Conservation (phyloP, 1,139 yeast genomes). For the Tardiomyces blankii region DNA sequence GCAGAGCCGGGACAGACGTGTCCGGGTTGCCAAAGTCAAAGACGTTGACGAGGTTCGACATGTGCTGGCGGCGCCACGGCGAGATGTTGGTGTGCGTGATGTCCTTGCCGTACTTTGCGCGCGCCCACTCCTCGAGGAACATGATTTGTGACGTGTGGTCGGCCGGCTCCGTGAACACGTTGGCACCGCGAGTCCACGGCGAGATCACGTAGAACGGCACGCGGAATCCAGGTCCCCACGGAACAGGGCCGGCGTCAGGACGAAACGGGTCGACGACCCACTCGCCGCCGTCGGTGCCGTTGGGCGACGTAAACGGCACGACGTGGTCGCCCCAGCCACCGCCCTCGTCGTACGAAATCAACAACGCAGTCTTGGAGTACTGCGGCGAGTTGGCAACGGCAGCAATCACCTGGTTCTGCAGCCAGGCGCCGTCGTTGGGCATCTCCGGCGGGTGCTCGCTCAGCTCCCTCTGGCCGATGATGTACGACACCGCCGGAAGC, state of each 20-base stretch:
- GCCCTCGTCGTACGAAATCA: constrained; percentile 18
- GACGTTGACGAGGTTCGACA: constrained; percentile 15
- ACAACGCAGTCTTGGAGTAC: constrained; percentile 15
- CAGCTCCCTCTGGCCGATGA: constrained; percentile 16
- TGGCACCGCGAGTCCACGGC: constrained; percentile 19
- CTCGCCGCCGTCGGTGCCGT: constrained; percentile 15
- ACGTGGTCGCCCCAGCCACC: constrained; percentile 23
- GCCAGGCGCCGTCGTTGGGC: constrained; percentile 19
- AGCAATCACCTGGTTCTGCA: constrained; percentile 14
- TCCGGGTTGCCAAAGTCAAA: constrained; percentile 15
- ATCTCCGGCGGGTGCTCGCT: constrained; percentile 17
- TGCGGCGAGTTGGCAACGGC: constrained; percentile 14
- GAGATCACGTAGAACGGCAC: constrained; percentile 16
- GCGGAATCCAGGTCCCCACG: constrained; percentile 19
- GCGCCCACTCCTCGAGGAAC: constrained; percentile 15
- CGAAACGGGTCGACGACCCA: constrained; percentile 13
- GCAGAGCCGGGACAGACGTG: constrained; percentile 7
- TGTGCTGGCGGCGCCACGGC: constrained; percentile 17
- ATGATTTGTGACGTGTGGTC: constrained; percentile 19
- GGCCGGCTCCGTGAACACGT: constrained; percentile 17
- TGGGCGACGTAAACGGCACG: constrained; percentile 12
- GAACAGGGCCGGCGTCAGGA: constrained; percentile 8
- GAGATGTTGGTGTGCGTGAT: constrained; percentile 9
- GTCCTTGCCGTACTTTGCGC: constrained; percentile 10
- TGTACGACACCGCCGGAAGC: constrained; percentile 18